Evolutionary conservation across 2,329 filamentous ascomycete species (phyloP).

Genomic region (Nemania serpens): DNA sequence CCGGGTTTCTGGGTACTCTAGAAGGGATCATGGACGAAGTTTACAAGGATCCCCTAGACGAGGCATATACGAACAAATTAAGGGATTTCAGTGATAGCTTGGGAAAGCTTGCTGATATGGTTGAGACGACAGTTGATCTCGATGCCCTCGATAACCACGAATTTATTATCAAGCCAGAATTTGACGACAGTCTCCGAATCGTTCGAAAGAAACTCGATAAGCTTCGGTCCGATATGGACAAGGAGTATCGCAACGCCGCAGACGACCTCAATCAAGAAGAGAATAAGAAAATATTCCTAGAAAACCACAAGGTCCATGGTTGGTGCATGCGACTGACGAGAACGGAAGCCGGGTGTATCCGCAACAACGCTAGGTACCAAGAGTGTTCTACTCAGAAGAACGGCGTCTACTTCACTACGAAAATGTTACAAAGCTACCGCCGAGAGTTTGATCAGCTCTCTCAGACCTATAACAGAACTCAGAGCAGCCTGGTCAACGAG

Average conservation of each 20-base stretch:
- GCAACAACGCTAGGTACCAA: slow-evolving; percentile 86
- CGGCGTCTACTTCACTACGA: slow-evolving; percentile 96
- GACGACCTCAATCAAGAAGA: slow-evolving; percentile 85
- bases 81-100: slow-evolving; percentile 77
- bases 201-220: slow-evolving; percentile 91
- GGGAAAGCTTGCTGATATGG: slow-evolving; percentile 92
- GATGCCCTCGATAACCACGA: slow-evolving; percentile 96
- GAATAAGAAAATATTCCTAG: slow-evolving; percentile 98
- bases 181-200: slow-evolving; percentile 85
- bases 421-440: slow-evolving; percentile 75
- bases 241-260: slow-evolving; percentile 77
- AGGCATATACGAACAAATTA: slow-evolving; percentile 84
- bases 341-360: slow-evolving; percentile 88
- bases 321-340: slow-evolving; percentile 95
- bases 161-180: slow-evolving; percentile 98
- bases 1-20: slow-evolving; percentile 85
- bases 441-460: slow-evolving; percentile 94
- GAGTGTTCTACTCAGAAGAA: slow-evolving; percentile 99
- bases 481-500: slow-evolving; percentile 86
- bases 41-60: slow-evolving; percentile 85
- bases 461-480: slow-evolving; percentile 92
- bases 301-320: slow-evolving; percentile 93
- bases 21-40: slow-evolving; percentile 95
- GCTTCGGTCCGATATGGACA: slow-evolving; percentile 79
- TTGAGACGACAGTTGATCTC: slow-evolving; percentile 95